Evolutionary conservation across 371 early-diverging fungal genomes (phyloP).

Genomic region (Conidiobolus incongruus): DNA sequence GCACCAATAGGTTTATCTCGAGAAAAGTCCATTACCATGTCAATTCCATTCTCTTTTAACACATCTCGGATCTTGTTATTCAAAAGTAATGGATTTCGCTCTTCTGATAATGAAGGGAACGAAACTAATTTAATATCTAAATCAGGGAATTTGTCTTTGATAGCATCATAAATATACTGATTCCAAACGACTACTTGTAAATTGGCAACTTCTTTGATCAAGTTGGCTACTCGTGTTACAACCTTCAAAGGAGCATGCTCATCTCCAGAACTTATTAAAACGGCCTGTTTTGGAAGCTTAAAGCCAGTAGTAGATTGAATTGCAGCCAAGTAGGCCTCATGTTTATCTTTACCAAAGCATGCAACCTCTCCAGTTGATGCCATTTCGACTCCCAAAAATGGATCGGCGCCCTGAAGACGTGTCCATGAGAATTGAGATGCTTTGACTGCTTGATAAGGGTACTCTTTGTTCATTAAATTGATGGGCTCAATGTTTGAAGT

Average conservation of each 20-base stretch:
- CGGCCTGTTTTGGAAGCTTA: slow-evolving; percentile 71
- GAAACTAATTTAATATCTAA: background rate
- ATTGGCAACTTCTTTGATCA: background rate
- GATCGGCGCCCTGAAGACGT: slow-evolving; percentile 86
- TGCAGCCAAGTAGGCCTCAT: slow-evolving; percentile 89
- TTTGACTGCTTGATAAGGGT: slow-evolving; percentile 70
- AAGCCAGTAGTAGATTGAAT: slow-evolving; percentile 68
- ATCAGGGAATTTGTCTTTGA: background rate
- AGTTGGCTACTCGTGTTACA: background rate
- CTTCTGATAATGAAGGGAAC: background rate
- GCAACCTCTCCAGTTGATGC: slow-evolving; percentile 97
- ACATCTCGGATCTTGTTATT: too few species aligned
- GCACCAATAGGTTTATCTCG: background rate
- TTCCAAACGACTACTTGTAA: background rate
- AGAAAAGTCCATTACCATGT: background rate
- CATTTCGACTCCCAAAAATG: slow-evolving; percentile 93
- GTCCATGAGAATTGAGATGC: slow-evolving; percentile 92
- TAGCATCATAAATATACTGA: too few species aligned
- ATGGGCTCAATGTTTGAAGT: slow-evolving; percentile 31
- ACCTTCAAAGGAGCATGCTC: background rate
- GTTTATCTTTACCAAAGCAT: slow-evolving; percentile 84
- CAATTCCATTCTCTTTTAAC: background rate
- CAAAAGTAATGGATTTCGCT: background rate
- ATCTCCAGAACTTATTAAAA: slow-evolving; percentile 65
- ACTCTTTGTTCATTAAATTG: slow-evolving; percentile 13